These are phyloP conservation scores for Reticulascus tulasneorum DNA, from an alignment of 2,329 filamentous ascomycete genomes.

Conservation along the genomic window DNA sequence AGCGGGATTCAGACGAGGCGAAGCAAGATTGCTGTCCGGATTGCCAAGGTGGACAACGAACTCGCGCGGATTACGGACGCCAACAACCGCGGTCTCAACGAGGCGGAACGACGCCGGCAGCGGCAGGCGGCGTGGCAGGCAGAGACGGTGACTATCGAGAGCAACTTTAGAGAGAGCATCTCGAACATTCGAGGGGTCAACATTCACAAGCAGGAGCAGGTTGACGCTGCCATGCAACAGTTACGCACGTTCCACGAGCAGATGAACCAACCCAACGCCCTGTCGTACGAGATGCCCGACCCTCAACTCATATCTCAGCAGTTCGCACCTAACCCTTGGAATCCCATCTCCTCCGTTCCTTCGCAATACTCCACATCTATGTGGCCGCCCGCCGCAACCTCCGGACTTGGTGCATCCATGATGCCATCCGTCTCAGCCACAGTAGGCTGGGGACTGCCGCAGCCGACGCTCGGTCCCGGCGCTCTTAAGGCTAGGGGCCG, in stretches of 20 bases:
- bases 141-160: constrained; percentile 42
- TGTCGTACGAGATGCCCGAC: constrained; percentile 24
- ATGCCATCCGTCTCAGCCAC: constrained; percentile 24
- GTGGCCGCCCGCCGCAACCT: constrained; percentile 29
- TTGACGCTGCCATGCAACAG: constrained; percentile 32
- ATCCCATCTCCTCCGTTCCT: constrained; percentile 26
- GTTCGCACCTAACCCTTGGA: constrained; percentile 25
- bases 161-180: constrained; percentile 36
- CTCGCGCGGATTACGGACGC: constrained; percentile 67
- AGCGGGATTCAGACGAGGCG: constrained; percentile 60
- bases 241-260: constrained; percentile 27
- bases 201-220: constrained; percentile 35
- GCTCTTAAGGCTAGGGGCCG: constrained; percentile 47
- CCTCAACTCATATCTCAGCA: constrained; percentile 8
- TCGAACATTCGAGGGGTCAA: constrained; percentile 30
- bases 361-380: constrained; percentile 30
- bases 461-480: constrained; percentile 22
- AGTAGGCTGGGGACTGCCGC: constrained; percentile 12
- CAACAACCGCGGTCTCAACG: constrained; percentile 60
- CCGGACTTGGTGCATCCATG: constrained; percentile 22
- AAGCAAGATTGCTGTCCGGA: constrained; percentile 68
- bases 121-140: constrained; percentile 44
- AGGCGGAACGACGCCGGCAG: constrained; percentile 56
- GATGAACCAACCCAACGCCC: constrained; percentile 26
- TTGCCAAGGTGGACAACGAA: constrained; percentile 69